These are phyloP conservation scores for Blakeslea trispora DNA, from an alignment of 371 early-diverging fungal species.

Conservation along the genomic window DNA sequence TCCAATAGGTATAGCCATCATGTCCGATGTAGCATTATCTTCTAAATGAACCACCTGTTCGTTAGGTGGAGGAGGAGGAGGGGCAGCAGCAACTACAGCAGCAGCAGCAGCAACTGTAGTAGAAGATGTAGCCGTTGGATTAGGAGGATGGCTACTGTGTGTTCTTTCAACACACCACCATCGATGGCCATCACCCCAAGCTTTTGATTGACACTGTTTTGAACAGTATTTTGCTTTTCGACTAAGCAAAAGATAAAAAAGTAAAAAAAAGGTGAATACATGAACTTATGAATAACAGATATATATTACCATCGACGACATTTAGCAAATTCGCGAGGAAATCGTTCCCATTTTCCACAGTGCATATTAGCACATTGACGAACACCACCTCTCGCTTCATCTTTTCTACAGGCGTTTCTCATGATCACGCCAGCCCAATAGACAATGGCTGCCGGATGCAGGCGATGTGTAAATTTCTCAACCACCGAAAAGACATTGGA, in stretches of 20 bases:
- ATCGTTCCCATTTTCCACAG: constrained; percentile 77
- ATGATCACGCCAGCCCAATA: constrained; percentile 82
- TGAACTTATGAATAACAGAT: neutral
- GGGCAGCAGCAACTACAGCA: constrained; percentile 30
- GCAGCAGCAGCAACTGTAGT: constrained; percentile 38
- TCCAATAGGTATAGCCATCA: constrained; percentile 32
- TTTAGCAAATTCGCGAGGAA: constrained; percentile 80
- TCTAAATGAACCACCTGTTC: constrained; percentile 41
- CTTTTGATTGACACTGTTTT: constrained; percentile 72
- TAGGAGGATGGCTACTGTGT: constrained; percentile 29
- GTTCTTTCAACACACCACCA: constrained; percentile 79
- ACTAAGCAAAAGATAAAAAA: constrained; percentile 10
- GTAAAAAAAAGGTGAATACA: neutral
- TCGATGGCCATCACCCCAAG: constrained; percentile 80
- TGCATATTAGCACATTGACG: constrained; percentile 77
- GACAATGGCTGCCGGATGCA: constrained; percentile 68
- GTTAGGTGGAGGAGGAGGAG: constrained; percentile 32
- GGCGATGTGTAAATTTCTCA: constrained; percentile 70
- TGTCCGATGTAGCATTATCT: constrained; percentile 25
- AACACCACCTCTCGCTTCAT: constrained; percentile 69
- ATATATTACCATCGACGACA: constrained; percentile 66
- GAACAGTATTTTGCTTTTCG: constrained; percentile 83
- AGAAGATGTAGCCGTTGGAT: constrained; percentile 33
- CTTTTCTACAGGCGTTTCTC: constrained; percentile 81
- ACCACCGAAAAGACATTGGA: constrained; percentile 75